These are phyloP conservation scores for Fusarium tanahbumbuense DNA, from an alignment of 2,329 filamentous ascomycete genomes.

Conservation along the genomic window DNA sequence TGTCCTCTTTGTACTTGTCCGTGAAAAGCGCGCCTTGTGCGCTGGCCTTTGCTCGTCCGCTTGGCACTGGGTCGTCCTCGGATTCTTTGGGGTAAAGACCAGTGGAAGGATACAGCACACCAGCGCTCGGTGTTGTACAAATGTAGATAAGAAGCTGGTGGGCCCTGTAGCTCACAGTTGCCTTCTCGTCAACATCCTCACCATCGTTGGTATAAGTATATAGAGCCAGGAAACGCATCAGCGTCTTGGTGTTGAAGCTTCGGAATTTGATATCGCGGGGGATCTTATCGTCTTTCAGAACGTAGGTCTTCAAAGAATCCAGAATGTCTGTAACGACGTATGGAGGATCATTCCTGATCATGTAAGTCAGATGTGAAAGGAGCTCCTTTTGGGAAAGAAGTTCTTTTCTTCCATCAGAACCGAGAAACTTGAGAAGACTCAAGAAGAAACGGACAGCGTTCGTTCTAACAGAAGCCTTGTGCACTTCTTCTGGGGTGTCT, in stretches of 20 bases:
- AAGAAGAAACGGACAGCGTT: conserved; percentile 86
- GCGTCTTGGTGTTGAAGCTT: conserved; percentile 78
- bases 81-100: conserved; percentile 87
- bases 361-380: conserved; percentile 82
- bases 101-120: conserved; percentile 78
- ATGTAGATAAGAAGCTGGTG: conserved; percentile 80
- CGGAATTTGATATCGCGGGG: conserved; percentile 78
- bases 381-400: conserved; percentile 84
- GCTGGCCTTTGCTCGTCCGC: conserved; percentile 55
- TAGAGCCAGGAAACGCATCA: conserved; percentile 77
- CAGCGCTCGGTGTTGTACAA: conserved; percentile 79
- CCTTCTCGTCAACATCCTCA: conserved; percentile 55
- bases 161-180: conserved; percentile 72
- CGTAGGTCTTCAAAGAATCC: conserved; percentile 72
- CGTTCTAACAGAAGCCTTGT: conserved; percentile 82
- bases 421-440: conserved; percentile 81
- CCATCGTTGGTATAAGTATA: conserved; percentile 69
- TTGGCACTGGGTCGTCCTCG: conserved; percentile 58
- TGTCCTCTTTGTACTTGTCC: conserved; percentile 71
- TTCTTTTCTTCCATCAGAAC: conserved; percentile 81
- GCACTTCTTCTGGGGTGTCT: conserved; percentile 69
- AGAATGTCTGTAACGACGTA: conserved; percentile 81
- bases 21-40: conserved; percentile 78
- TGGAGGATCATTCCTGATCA: conserved; percentile 81
- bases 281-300: conserved; percentile 81